phyloP scores from a whole-genome alignment of 2,329 filamentous ascomycete genomes.

The Alternaria arborescens region DNA sequence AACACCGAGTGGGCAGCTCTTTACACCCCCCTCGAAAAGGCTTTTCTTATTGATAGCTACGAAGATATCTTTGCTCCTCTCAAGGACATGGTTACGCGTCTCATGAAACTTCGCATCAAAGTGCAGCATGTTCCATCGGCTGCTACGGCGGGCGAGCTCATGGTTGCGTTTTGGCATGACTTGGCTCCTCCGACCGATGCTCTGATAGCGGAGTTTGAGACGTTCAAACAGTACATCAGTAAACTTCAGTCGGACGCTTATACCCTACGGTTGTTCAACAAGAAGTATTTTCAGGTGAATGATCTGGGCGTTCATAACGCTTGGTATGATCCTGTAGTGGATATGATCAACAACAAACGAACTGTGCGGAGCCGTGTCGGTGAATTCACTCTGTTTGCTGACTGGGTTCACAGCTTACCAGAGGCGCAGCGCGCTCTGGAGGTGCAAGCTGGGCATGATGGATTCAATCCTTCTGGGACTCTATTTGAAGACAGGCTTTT shows the following conservation, averaged over 20 bases:
- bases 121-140: not conserved
- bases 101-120: not conserved
- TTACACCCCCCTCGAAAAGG: not conserved
- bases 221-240: not conserved
- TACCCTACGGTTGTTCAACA: not conserved
- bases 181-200: not conserved
- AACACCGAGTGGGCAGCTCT: not conserved
- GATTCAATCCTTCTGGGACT: not conserved
- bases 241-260: not conserved
- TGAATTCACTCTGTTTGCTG: constrained; percentile 10
- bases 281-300: not conserved
- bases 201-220: not conserved
- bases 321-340: not conserved
- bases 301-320: not conserved
- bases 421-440: constrained; percentile 10
- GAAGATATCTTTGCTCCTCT: constrained; percentile 4
- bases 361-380: not conserved
- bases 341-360: not conserved
- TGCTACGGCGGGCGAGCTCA: not conserved
- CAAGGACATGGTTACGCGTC: not conserved
- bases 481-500: not conserved
- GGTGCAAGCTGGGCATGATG: not conserved
- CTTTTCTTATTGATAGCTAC: constrained; percentile 6
- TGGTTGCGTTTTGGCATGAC: not conserved
- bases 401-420: constrained; percentile 16